phyloP scores from a whole-genome alignment of 257 asterid genomes.

The Coffea eugenioides region DNA sequence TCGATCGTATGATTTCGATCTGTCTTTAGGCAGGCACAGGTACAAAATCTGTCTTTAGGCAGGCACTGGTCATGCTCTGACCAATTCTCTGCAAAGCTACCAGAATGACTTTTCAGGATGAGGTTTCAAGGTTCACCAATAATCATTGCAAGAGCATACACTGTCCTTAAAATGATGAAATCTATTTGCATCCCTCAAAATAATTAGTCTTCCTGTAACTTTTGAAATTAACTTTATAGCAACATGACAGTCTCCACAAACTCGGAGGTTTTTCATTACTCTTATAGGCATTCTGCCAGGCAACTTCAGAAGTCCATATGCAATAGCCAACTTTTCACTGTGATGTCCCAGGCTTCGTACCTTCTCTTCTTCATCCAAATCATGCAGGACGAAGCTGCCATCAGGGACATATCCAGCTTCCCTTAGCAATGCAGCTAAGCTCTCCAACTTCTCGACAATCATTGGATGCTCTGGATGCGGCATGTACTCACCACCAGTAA shows the following conservation, averaged over 20 bases:
- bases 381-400: conserved; percentile 45
- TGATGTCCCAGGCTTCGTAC: conserved; percentile 43
- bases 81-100: not conserved
- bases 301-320: conserved; percentile 56
- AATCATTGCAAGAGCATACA: conserved; percentile 61
- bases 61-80: too few species aligned
- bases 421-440: conserved; percentile 43
- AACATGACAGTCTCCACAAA: conserved; percentile 72
- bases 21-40: too few species aligned
- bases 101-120: not conserved
- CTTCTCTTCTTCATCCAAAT: conserved; percentile 63
- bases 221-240: conserved; percentile 53
- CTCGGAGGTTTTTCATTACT: conserved; percentile 67
- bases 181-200: conserved; percentile 64
- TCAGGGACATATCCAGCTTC: conserved; percentile 68
- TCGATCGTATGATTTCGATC: too few species aligned
- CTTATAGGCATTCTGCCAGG: conserved; percentile 56
- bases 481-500: conserved; percentile 50
- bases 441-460: conserved; percentile 51
- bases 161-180: conserved; percentile 71
- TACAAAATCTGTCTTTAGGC: not conserved
- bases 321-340: conserved; percentile 71
- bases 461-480: conserved; percentile 46
- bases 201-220: conserved; percentile 49
- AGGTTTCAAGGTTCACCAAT: conserved; percentile 41